Base-by-base conservation (phyloP, 345 rosid species). In the Theobroma cacao region DNA sequence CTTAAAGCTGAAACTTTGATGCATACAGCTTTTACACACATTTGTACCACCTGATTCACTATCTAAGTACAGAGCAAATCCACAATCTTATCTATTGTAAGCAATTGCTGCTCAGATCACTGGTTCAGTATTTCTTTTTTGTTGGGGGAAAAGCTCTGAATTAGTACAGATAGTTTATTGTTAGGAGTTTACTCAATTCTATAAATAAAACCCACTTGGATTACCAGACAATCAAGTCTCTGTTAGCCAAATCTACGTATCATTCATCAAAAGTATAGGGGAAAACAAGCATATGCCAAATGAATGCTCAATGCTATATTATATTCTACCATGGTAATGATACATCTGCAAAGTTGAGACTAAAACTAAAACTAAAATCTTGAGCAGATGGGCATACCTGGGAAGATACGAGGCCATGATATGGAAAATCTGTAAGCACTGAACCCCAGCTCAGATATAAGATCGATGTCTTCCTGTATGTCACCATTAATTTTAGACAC, bases 371-470 rank as follows among this genome's bases (percentile, higher is more conserved):
- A 34, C 24, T 13, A 15, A 40, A 38, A 31, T 18, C 18, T 22
- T 69, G 36, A 75, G 50, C 45, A 30, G 28, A 30, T 33, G 56
- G 24, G 75, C 80, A 75, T 83, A 95, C 99, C 98, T 22, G 97
- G 98, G 74, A 88, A 93, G 80, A 95, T 93, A 70, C 97, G 98
- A 77, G 98, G 90, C 99, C 96, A 95, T 0, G 97, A 90, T 53
- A 95, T 84, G 59, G 99, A 95, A 83, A 95, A 93, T 77, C 98
- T 89, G 86, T 95, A 95, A 80, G 96, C 99, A 59, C 67, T 74
- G 80, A 95, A 93, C 65, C 98, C 99, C 79, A 95, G 80, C 71
- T 82, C 81, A 18, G 88, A 80, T 45, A 95, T 81, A 77, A 95
- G 90, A 33, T 92, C 91, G 69, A 95, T 70, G 64, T 95, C 99